Evolutionary conservation across 495 filamentous ascomycete species (phyloP), one percentile per base, ranked within the genome.

Genomic region (Pyrenula aspistea): DNA sequence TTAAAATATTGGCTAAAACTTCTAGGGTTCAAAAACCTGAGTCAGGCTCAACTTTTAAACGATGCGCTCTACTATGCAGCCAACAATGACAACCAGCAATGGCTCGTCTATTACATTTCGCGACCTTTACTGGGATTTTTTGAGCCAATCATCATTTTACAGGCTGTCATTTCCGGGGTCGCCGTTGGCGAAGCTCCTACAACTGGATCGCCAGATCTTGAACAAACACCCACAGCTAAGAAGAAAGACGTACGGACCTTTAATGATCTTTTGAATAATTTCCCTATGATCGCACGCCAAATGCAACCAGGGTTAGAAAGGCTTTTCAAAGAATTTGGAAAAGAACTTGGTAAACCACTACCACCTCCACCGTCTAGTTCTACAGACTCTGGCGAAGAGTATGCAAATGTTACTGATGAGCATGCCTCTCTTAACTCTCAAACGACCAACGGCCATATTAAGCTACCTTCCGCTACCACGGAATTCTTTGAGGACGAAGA

Each of bases 61-160:
- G 94, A 97, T 66, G 78, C 77, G 47, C 72, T 96, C n/a, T 96
- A 88, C 77, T 91, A 93, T 66, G 83, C 88, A 25, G 86, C 96
- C 60, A 83, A 74, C 20, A 75, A 85, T 56, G 91, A 96, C 47
- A 84, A 88, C 21, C 83, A 88, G 52, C 84, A 87, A 80, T 99
- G 94, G 87, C 82, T 99, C 36, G 82, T 99, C 55, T 97, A 99
- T 77, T 97, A 90, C 68, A 94, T 99, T 55, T 95, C 91, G 15
- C 83, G 83, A 36, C 94, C 94, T n/a, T 70, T 99, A 56, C 76
- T 96, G 24, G 94, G 94, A 15, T 81, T 82, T 0, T 87, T 83
- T 71, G 91, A 95, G 56, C 79, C 88, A 24, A 78, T 83, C 50
- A 86, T 79, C 63, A 78, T 88, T 31, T 68, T 76, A 3, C 81